Percentiles rank a stretch among this genome's conserved stretches.
phyloP scores from a whole-genome alignment of 164 flowering plant species.

The Vitis riparia region DNA sequence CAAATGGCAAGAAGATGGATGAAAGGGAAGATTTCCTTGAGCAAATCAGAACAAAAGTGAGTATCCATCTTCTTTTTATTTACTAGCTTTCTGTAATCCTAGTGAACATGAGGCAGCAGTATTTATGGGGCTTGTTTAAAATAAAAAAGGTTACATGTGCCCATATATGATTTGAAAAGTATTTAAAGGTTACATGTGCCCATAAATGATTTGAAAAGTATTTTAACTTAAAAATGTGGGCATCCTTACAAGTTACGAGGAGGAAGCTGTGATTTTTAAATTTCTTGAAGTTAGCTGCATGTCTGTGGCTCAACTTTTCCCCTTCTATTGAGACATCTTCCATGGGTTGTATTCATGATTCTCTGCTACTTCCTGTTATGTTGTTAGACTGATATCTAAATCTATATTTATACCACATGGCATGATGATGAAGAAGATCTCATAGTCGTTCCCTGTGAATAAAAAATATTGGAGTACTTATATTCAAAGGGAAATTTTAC shows the following conservation, averaged over 20 bases:
- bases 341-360: too few relatives aligned
- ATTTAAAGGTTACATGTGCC: background rate
- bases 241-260: background rate
- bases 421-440: too few relatives aligned
- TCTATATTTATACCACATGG: too few relatives aligned
- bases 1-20: conserved; percentile 34
- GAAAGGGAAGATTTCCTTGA: conserved; percentile 65
- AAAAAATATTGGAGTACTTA: too few relatives aligned
- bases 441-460: too few relatives aligned
- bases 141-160: background rate
- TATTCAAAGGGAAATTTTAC: too few relatives aligned
- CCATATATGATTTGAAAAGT: background rate
- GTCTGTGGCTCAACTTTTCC: background rate
- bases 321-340: background rate
- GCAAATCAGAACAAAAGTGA: conserved; percentile 81
- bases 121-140: background rate
- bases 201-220: background rate
- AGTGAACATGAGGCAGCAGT: background rate
- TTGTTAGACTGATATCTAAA: too few relatives aligned
- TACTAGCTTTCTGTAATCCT: background rate
- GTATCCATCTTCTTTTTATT: conserved; percentile 14
- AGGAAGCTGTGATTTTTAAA: background rate
- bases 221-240: background rate
- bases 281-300: background rate
- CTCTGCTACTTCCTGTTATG: too few relatives aligned